Evolutionary conservation across 1,284 basidiomycete genomes (phyloP), one percentile per base, ranked within the genome.

Genomic region (Polyporus tsugae): DNA sequence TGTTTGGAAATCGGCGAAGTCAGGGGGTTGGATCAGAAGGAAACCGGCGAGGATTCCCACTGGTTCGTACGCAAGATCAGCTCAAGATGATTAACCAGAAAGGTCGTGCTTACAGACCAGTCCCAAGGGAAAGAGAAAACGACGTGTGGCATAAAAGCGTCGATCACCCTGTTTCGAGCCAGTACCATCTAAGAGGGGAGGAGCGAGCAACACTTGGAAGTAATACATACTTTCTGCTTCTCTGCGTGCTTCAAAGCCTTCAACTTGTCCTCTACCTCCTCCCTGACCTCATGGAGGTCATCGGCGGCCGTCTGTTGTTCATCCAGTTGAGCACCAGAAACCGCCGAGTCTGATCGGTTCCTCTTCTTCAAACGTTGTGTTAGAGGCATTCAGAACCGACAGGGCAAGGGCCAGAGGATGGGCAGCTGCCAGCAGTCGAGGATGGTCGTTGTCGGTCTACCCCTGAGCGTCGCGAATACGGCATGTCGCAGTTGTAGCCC

Each of bases 21-120:
- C 87, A 68, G 83, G 78, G 4, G 88, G 89, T 70, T 91, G 86
- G 59, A 92, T 85, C 68, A 91, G 82, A 13, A 84, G 78, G 68
- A 91, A 84, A 38, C 87, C 91, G 7, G 92, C 75, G 39, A 89
- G 74, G n/a, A 86, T 80, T 17, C 92, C 91, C 61, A 91, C 92
- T 94, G 29, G 6, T 55, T 55, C 17, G 46, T 49, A 29, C 22
- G 60, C n/a, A 44, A 15, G 1, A n/a, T 41, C 10, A 19, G 19
- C n/a, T 60, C n/a, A 44, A 19, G 10, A 2, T n/a, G 1, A 33
- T 1, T 22, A 6, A n/a, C 29, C 13, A 13, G n/a, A 6, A 33
- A 2, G n/a, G 5, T 15, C 7, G 38, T 13, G 55, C 83, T 65
- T 65, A 87, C 86, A 66, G 46, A 86, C 63, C 22, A 87, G 79